phyloP scores from a whole-genome alignment of 2,329 filamentous ascomycete genomes.

The Orbilia oligospora region DNA sequence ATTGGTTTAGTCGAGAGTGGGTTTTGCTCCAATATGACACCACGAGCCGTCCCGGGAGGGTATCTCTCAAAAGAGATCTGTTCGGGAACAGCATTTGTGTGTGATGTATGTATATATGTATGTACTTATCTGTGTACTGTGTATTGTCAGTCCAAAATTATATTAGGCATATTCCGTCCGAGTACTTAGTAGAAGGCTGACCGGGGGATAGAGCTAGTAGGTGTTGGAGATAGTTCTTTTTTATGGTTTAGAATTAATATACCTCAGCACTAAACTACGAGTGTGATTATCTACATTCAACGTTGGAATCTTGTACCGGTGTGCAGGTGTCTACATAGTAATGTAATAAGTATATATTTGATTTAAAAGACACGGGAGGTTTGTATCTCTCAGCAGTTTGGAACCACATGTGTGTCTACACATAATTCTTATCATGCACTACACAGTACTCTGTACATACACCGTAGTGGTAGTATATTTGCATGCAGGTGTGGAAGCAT shows the following conservation, averaged over 20 bases:
- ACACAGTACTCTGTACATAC: no score
- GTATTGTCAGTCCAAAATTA: neutral
- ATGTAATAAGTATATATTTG: no score
- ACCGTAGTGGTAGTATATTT: no score
- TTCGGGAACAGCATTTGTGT: conserved; percentile 13
- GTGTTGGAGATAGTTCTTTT: no score
- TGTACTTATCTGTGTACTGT: neutral
- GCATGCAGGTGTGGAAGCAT: conserved; percentile 56
- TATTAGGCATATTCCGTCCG: conserved; percentile 48
- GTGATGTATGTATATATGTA: neutral
- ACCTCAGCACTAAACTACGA: conserved; percentile 16
- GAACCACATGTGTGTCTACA: neutral
- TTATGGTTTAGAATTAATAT: neutral
- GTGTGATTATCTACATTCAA: no score
- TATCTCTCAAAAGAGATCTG: neutral
- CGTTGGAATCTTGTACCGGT: conserved; percentile 37
- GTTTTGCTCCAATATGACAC: conserved; percentile 42
- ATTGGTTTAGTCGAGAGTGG: conserved; percentile 31
- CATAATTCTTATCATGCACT: neutral
- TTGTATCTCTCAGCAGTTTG: no score
- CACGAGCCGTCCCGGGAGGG: conserved; percentile 29
- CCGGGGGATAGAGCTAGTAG: no score
- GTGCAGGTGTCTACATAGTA: no score
- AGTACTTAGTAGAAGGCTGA: no score
- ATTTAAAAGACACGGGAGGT: conserved; percentile 8